phyloP scores from a whole-genome alignment of 768 basidiomycete genomes.

The Austroboletus festivus region DNA sequence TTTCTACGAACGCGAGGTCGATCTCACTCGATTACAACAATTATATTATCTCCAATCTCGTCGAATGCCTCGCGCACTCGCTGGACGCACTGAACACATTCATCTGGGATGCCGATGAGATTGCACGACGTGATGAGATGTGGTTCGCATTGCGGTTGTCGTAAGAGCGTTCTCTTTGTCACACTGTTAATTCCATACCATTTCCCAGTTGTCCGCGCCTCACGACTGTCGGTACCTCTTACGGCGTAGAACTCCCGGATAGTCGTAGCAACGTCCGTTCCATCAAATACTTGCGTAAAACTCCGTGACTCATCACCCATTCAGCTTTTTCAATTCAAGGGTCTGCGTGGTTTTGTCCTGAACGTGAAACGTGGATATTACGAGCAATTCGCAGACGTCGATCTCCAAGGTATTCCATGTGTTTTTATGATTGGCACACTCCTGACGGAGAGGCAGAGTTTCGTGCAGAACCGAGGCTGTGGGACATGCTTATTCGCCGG shows the following conservation, averaged over 20 bases:
- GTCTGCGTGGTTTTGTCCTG: conserved; percentile 61
- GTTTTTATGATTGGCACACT: not conserved
- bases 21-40: conserved; percentile 15
- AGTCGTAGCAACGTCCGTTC: conserved; percentile 58
- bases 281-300: not conserved
- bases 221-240: conserved; percentile 56
- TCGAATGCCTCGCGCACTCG: conserved; percentile 47
- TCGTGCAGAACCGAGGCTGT: conserved; percentile 37
- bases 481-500: conserved; percentile 66
- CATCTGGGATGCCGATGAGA: conserved; percentile 69
- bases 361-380: conserved; percentile 63
- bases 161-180: conserved; percentile 36
- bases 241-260: conserved; percentile 58
- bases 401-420: conserved; percentile 48
- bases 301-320: not conserved
- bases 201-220: conserved; percentile 60
- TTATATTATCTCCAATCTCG: conserved; percentile 46
- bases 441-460: conserved; percentile 20
- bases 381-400: conserved; percentile 49
- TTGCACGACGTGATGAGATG: conserved; percentile 66
- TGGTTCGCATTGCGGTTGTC: conserved; percentile 70
- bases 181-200: not conserved
- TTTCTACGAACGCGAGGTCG: conserved; percentile 30
- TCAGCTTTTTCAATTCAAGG: conserved; percentile 67
- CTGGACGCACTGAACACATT: conserved; percentile 67